Conservation (phyloP, 352 stramenopile species). For the Saprolegnia diclina region DNA sequence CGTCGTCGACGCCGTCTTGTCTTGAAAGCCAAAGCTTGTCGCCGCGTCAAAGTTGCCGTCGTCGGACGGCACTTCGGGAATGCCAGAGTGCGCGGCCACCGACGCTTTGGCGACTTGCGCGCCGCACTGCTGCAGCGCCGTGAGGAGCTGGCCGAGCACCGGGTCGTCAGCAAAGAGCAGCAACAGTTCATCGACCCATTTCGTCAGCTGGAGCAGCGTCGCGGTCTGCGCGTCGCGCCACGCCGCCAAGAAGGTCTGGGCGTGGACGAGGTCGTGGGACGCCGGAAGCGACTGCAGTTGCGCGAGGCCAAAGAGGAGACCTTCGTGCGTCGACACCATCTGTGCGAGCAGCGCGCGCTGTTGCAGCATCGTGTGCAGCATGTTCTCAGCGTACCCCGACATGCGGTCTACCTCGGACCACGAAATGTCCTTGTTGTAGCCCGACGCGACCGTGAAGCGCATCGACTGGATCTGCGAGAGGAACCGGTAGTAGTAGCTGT, state of each 20-base stretch:
- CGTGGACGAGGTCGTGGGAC: constrained; percentile 29
- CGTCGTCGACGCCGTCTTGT: neutral
- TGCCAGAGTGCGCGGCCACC: constrained; percentile 4
- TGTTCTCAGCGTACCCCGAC: constrained; percentile 86
- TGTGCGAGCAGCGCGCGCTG: constrained; percentile 76
- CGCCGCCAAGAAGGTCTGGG: constrained; percentile 31
- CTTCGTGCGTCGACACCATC: constrained; percentile 63
- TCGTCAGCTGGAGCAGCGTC: constrained; percentile 36
- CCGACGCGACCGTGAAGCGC: constrained; percentile 70
- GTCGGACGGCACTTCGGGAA: neutral
- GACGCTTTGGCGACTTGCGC: neutral
- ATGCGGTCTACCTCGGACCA: constrained; percentile 79
- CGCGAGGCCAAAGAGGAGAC: constrained; percentile 49
- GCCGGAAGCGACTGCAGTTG: constrained; percentile 39
- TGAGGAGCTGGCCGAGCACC: neutral
- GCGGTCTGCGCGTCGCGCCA: constrained; percentile 55
- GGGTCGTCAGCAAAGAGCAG: constrained; percentile 5
- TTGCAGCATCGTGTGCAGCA: constrained; percentile 83
- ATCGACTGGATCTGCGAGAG: constrained; percentile 68
- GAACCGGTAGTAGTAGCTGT: constrained; percentile 88
- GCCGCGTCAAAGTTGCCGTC: constrained; percentile 25
- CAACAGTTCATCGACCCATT: constrained; percentile 26
- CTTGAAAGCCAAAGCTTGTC: constrained; percentile 25
- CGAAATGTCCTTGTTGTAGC: constrained; percentile 83
- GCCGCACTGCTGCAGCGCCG: neutral